phyloP scores from a whole-genome alignment of 164 flowering plant species.

The Magnolia sinica region DNA sequence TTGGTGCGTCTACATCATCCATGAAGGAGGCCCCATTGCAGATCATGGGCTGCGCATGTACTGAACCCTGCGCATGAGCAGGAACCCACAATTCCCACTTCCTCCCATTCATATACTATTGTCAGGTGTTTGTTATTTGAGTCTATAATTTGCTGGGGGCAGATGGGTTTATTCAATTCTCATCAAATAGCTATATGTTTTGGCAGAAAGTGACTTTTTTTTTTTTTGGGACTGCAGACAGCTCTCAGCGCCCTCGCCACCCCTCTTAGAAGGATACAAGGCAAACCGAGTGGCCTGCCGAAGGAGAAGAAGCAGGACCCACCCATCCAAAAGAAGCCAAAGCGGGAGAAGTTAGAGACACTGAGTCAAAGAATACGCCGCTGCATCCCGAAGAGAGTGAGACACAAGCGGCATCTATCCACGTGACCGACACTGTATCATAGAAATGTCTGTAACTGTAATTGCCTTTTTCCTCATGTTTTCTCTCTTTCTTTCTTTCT shows the following conservation, averaged over 20 bases:
- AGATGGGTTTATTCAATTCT: background rate
- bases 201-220: background rate
- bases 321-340: constrained; percentile 41
- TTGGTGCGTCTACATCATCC: no score
- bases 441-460: constrained; percentile 17
- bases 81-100: no score
- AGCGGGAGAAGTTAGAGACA: constrained; percentile 61
- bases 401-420: constrained; percentile 50
- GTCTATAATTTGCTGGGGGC: background rate
- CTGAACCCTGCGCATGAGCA: background rate
- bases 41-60: background rate
- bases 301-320: constrained; percentile 34
- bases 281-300: constrained; percentile 20
- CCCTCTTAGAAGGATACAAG: constrained; percentile 43
- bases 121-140: background rate
- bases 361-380: constrained; percentile 66
- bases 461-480: background rate
- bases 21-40: background rate
- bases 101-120: no score
- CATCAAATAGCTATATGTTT: background rate
- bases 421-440: constrained; percentile 33
- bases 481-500: background rate
- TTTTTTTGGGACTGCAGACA: constrained; percentile 24
- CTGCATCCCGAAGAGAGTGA: constrained; percentile 62
- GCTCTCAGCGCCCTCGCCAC: constrained; percentile 48